Base-by-base conservation (phyloP, 169 alveolate species). In the Cystoisospora suis region DNA sequence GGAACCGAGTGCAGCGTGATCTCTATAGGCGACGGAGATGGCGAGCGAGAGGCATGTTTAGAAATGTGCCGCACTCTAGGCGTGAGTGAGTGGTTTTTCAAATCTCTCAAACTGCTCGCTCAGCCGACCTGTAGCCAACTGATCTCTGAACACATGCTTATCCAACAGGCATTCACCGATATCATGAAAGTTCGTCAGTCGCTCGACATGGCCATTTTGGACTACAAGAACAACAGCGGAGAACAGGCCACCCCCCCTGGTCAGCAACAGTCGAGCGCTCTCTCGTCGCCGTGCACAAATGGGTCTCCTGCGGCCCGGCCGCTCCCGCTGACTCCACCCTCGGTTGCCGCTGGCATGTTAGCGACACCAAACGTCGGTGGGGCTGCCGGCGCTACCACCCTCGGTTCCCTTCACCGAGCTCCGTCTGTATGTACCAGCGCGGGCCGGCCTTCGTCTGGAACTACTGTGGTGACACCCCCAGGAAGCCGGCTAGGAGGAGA, bases 1-100 rank as follows among this genome's bases (percentile, higher is more conserved):
- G 95, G 94, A 3, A 90, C 92, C 36, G 93, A 95, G 36, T 96
- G 97, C 89, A 93, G 95, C 42, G 94, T 96, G n/a, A 86, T 94
- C 32, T 96, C 98, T 53, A 96, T 96, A 56, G 98, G 98, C 36
- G 98, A 96, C 83, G 98, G 98, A 12, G 92, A 95, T 49, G 97
- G 95, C 59, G 98, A 96, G 91, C 93, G 98, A n/a, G 96, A 96
- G 75, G 98, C 98, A 3, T 96, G 98, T 69, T 88, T 96, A 94
- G 94, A 95, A 59, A 87, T 96, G 72, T 95, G 97, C 46, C 87
- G 95, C 40, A 87, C 89, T 47, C 89, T 94, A 59, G 93, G 95
- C 72, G 93, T 92, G 90, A 93, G 93, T 34, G 91, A 91, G 44
- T 96, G 98, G 96, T 75, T 94, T 7, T 95, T 96, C 93, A 96